Evolutionary conservation across 768 basidiomycete species (phyloP).

Genomic region (Hemileccinum rubropunctum): DNA sequence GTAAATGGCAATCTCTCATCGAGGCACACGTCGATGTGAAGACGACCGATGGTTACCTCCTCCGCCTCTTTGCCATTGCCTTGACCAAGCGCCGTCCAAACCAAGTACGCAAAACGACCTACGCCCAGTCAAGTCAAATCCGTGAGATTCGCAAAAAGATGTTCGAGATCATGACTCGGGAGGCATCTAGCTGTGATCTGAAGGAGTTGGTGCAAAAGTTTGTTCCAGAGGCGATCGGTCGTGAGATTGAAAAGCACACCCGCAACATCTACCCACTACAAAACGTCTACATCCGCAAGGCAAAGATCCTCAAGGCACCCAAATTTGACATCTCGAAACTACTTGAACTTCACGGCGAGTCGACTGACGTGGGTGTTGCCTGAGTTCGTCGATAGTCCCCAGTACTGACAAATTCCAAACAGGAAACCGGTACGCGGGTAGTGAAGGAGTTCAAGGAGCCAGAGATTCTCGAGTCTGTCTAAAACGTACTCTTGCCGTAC

Average conservation of each 20-base stretch:
- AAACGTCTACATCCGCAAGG: constrained; percentile 99
- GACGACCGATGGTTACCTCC: constrained; percentile 98
- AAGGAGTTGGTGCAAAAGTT: constrained; percentile 99
- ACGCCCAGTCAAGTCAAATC: constrained; percentile 92
- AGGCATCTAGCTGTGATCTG: constrained; percentile 92
- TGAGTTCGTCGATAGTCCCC: neutral
- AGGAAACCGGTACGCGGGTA: constrained; percentile 95
- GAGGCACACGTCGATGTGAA: constrained; percentile 99
- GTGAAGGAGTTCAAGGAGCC: constrained; percentile 98
- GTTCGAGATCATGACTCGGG: constrained; percentile 98
- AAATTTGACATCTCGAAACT: constrained; percentile 96
- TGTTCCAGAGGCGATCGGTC: constrained; percentile 96
- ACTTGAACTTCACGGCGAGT: constrained; percentile 94
- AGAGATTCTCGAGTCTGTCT: constrained; percentile 89
- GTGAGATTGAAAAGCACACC: constrained; percentile 98
- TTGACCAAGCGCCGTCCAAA: constrained; percentile 97
- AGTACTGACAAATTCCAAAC: constrained; percentile 13
- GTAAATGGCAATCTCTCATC: constrained; percentile 99
- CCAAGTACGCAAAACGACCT: constrained; percentile 99
- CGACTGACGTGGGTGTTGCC: constrained; percentile 70
- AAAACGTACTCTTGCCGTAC: constrained; percentile 39
- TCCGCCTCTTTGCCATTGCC: constrained; percentile 97
- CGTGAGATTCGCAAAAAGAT: constrained; percentile 99
- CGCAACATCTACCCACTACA: constrained; percentile 97
- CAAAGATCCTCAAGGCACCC: constrained; percentile 97